A percentile compares a stretch with the other conserved stretches of the same genome.
These are phyloP conservation scores for Waltiozyma solani DNA, from an alignment of 1,139 yeast species.

Conservation along the genomic window DNA sequence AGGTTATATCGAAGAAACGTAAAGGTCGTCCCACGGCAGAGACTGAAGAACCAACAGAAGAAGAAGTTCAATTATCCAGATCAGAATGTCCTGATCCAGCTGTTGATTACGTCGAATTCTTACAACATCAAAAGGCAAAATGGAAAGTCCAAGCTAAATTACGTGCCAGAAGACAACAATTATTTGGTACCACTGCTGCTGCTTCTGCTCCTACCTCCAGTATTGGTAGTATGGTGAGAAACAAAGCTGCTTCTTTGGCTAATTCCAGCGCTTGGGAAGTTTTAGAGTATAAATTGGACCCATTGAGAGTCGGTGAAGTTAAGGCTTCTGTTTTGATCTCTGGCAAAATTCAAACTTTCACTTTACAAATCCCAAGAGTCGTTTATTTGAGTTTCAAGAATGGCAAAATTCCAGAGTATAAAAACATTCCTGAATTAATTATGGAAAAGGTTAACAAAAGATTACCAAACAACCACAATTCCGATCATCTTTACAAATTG, in stretches of 20 bases:
- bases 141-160: constrained; percentile 75
- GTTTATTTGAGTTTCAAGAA: constrained; percentile 61
- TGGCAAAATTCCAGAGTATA: not conserved
- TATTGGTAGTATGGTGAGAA: constrained; percentile 54
- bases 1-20: constrained; percentile 37
- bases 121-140: constrained; percentile 69
- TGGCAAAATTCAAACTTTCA: constrained; percentile 64
- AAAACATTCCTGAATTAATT: constrained; percentile 11
- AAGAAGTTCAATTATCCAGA: constrained; percentile 37
- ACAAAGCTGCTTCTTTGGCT: constrained; percentile 71
- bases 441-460: constrained; percentile 43
- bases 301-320: constrained; percentile 46
- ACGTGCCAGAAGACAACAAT: constrained; percentile 57
- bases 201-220: constrained; percentile 39
- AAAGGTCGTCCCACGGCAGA: constrained; percentile 23
- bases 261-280: constrained; percentile 72
- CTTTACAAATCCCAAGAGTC: constrained; percentile 64
- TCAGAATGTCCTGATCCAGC: constrained; percentile 61
- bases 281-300: constrained; percentile 56
- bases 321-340: constrained; percentile 64
- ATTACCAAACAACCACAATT: constrained; percentile 64
- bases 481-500: constrained; percentile 43
- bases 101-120: constrained; percentile 68
- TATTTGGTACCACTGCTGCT: constrained; percentile 62
- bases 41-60: constrained; percentile 26